Conservation (phyloP, 1,284 basidiomycete genomes). For the Rhodotorula glutinis region DNA sequence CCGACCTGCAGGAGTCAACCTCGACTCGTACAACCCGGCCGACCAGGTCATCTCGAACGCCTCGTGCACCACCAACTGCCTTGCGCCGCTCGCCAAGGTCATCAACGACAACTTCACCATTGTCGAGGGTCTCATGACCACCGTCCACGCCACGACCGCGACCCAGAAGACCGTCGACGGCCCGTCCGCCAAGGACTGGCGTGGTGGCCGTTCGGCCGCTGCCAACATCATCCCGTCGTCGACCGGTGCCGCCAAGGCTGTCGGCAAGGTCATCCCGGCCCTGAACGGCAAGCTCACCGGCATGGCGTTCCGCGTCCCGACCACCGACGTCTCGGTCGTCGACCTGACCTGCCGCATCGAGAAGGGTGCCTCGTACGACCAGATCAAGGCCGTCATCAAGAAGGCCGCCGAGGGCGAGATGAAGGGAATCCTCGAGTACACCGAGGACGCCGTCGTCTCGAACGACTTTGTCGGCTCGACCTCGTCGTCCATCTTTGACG, state of each 20-base stretch:
- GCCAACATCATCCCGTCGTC: constrained; percentile 99
- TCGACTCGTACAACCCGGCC: constrained; percentile 87
- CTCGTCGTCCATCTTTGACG: constrained; percentile 60
- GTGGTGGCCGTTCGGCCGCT: constrained; percentile 90
- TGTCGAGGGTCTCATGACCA: constrained; percentile 96
- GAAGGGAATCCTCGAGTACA: constrained; percentile 89
- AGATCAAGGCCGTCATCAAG: constrained; percentile 87
- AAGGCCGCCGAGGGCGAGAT: constrained; percentile 68
- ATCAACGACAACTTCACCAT: constrained; percentile 95
- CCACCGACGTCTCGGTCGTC: constrained; percentile 95
- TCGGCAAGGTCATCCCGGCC: constrained; percentile 96
- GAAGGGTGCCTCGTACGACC: constrained; percentile 79
- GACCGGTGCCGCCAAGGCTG: constrained; percentile 94
- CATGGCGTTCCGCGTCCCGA: constrained; percentile 97
- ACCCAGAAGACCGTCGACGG: constrained; percentile 99
- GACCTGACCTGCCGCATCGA: constrained; percentile 93
- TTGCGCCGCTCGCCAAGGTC: constrained; percentile 97
- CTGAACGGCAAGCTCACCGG: constrained; percentile 98
- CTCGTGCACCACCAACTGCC: constrained; percentile 99
- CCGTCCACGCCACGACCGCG: constrained; percentile 81
- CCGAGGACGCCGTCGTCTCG: constrained; percentile 90
- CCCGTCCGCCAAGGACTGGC: constrained; percentile 83
- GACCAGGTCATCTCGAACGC: constrained; percentile 95
- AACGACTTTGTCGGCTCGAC: constrained; percentile 84
- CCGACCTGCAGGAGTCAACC: constrained; percentile 76